Base-by-base conservation (phyloP, 1,139 yeast genomes). In the Saccharomycopsis phalli region DNA sequence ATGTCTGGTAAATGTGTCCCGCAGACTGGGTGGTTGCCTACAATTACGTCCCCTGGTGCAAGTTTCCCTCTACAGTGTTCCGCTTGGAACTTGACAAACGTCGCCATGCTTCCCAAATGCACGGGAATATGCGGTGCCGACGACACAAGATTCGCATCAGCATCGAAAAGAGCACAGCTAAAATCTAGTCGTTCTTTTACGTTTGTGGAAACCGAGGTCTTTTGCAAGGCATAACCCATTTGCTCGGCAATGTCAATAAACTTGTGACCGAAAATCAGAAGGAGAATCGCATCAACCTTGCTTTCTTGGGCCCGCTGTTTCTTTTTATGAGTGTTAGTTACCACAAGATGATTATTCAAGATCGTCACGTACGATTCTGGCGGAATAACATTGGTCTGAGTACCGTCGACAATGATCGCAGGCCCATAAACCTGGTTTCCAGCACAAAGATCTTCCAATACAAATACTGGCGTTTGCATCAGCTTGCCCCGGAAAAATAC, bases 171-270 rank as follows among this genome's bases (percentile, higher is more conserved):
- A 1, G 94, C 94, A 65, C 94, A 83, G 8, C 93, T 81, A 55
- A 82, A 83, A 56, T 83, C 94, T 38, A 83, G 63, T 45, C 94
- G 64, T 55, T 83, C 94, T 53, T 83, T 83, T 48, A 83, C 84
- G 53, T 83, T 83, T n/a, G 93, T 81, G 4, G 91, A 80, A 34
- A 83, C 83, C 4, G 91, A 72, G 0, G 93, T 82, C 58, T 80
- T 81, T 51, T 81, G 81, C 49, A 82, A 62, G 7, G 88, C 81
- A 50, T 76, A 69, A 11, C 94, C 94, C 94, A 83, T 83, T 54
- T 82, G 93, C 53, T 82, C 94, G 3, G 94, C 94, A 56, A 83
- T 79, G 40, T 84, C 81, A 93, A 83, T 82, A 54, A 83, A 83
- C 50, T 93, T 64, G 56, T 83, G 88, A 18, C 88, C 82, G 59